Evolutionary conservation across 345 rosid species (phyloP), one percentile per base, ranked within the genome.

Genomic region (Pelargonium nanum): DNA sequence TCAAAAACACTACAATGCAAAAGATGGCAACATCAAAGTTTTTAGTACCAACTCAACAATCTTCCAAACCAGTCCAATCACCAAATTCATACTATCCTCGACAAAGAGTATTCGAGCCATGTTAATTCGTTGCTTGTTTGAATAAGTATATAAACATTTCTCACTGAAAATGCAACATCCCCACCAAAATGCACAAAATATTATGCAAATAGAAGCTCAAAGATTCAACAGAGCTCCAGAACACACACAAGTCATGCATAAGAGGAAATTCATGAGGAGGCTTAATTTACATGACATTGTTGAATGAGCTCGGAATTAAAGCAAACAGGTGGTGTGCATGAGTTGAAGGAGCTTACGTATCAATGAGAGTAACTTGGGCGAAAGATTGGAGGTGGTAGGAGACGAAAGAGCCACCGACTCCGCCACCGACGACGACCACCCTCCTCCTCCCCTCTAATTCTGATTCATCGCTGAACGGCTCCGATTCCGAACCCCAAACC

Each of bases 341-440:
- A 40, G 16, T 40, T 12, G 5, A 28, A 28, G 60, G 51, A 3
- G 65, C 73, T 9, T 56, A 79, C 83, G 70, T 70, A 60, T 79
- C 80, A 24, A 79, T 71, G 20, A 79, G 78, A 52, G 74, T 70
- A 22, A 79, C 78, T 57, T 79, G 72, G 21, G 80, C 83, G 10
- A 26, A 10, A 67, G 57, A 66, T 56, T 75, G 83, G 55, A 76
- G 74, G 61, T 78, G 52, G 19, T 70, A 65, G 40, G 72, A 78
- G 4, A 76, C 55, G 32, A 71, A 5, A 24, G 83, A 73, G 19
- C 83, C 83, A 19, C 73, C 80, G 1, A 76, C 44, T 6, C 80
- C 83, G 0, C 83, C 83, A 16, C 83, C 83, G 12, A 79, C 22
- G 53, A 79, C 78, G 63, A 73, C 78, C 69, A 79, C 62, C 67